Evolutionary conservation across 164 flowering plant species (phyloP), one percentile per base, ranked within the genome.

Genomic region (Magnolia changhungtana): DNA sequence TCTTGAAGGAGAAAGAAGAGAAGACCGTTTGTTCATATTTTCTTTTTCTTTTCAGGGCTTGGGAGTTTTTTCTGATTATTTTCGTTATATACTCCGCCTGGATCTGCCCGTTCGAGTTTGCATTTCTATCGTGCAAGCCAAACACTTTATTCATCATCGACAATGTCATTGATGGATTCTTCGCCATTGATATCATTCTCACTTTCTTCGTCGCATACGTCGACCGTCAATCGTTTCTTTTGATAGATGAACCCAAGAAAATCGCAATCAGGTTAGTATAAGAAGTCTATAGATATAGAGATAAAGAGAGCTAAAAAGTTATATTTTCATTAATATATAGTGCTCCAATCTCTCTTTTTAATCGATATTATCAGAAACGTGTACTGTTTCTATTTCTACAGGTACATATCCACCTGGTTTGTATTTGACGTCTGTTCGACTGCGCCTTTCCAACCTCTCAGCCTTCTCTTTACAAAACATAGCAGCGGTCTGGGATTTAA

Each of bases 321-420:
- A 37, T 37, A 37, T 37, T 37, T 37, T 37, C 29, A 27, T 27
- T 27, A 27, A 1, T 27, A 27, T 27, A 27, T 1, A 27, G 29
- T 27, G 29, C 29, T 27, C 29, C 29, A 27, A 27, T 27, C 29
- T 27, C 29, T 27, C 29, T 27, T 27, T 27, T 27, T 27, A 27
- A 27, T 27, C 29, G 29, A 27, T 27, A 27, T 1, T 27, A 1
- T 27, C 29, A 27, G 2, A 1, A 27, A 27, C 29, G 23, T 19
- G 16, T 61, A 61, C 7, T 27, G 29, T 14, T 52, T 14, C 59
- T 14, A 52, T 1, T 3, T 51, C 78, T 70, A 72, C 89, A 96
- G 99, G 93, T 96, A 96, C 89, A 71, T 92, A 78, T 88, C 93
- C 6, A 90, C 97, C 70, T 96, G 98, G 97, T 92, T 96, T 77